These are phyloP conservation scores for Arachis stenosperma DNA, from an alignment of 306 rosid species.

Conservation along the genomic window DNA sequence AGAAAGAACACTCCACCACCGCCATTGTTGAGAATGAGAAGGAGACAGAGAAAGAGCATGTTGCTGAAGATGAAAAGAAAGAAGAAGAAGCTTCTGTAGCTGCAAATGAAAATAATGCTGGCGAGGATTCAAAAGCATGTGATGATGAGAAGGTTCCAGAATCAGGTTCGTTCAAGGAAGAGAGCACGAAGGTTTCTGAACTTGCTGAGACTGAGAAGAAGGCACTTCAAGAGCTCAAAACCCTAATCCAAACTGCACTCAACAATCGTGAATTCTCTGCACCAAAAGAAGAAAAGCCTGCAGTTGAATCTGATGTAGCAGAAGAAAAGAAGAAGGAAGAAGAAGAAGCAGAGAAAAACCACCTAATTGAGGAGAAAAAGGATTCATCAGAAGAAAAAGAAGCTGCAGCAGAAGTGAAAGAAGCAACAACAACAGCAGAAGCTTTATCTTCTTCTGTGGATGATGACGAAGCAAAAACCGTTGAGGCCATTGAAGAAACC, in stretches of 20 bases:
- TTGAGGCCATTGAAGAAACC: slow-evolving; percentile 71
- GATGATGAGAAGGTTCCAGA: slow-evolving; percentile 40
- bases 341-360: slow-evolving; percentile 8
- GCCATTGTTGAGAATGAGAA: not conserved
- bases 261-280: slow-evolving; percentile 54
- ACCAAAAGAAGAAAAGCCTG: slow-evolving; percentile 27
- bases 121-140: slow-evolving; percentile 30
- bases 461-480: slow-evolving; percentile 67
- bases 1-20: not conserved
- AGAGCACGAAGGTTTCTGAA: slow-evolving; percentile 61
- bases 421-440: not conserved
- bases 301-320: not conserved
- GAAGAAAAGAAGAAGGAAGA: slow-evolving; percentile 1
- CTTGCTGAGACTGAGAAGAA: slow-evolving; percentile 58
- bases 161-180: slow-evolving; percentile 60
- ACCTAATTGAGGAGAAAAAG: slow-evolving; percentile 4
- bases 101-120: not conserved
- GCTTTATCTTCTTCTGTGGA: slow-evolving; percentile 29
- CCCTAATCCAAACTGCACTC: slow-evolving; percentile 60
- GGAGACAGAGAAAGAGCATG: slow-evolving; percentile 4
- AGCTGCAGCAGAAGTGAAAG: slow-evolving; percentile 28
- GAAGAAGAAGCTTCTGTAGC: not conserved
- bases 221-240: slow-evolving; percentile 61
- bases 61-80: too few species aligned
- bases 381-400: not conserved